Evolutionary conservation across 176 grass and related monocot genomes (phyloP).

Genomic region (Melocanna baccifera): DNA sequence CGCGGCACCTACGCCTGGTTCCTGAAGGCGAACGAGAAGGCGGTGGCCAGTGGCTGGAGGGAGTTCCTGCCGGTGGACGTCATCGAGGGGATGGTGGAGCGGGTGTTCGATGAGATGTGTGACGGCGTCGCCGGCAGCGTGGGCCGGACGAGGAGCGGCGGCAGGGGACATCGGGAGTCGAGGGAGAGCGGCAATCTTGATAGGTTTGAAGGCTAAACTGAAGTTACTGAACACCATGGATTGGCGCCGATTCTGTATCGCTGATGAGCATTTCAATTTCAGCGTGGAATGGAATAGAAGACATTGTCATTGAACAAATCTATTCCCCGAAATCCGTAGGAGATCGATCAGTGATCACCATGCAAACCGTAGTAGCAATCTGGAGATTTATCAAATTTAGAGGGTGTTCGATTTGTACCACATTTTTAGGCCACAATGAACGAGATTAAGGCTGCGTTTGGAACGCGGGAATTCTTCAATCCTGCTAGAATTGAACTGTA

Average conservation of each 20-base stretch:
- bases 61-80: constrained; percentile 38
- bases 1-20: constrained; percentile 54
- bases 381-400: neutral
- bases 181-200: constrained; percentile 18
- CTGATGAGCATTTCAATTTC: neutral
- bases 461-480: no score
- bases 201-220: neutral
- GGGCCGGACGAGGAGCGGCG: neutral
- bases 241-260: neutral
- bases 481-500: no score
- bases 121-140: constrained; percentile 11
- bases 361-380: neutral
- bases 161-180: constrained; percentile 3
- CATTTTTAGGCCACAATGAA: neutral
- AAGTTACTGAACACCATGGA: neutral
- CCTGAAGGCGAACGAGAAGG: constrained; percentile 40
- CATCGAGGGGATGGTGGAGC: constrained; percentile 31
- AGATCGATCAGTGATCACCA: neutral
- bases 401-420: no score
- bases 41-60: neutral
- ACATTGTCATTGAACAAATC: neutral
- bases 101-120: constrained; percentile 47
- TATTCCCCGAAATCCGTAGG: neutral
- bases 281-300: neutral
- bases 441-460: no score